phyloP scores from a whole-genome alignment of 768 basidiomycete species.

The Leccinum sublutescens region DNA sequence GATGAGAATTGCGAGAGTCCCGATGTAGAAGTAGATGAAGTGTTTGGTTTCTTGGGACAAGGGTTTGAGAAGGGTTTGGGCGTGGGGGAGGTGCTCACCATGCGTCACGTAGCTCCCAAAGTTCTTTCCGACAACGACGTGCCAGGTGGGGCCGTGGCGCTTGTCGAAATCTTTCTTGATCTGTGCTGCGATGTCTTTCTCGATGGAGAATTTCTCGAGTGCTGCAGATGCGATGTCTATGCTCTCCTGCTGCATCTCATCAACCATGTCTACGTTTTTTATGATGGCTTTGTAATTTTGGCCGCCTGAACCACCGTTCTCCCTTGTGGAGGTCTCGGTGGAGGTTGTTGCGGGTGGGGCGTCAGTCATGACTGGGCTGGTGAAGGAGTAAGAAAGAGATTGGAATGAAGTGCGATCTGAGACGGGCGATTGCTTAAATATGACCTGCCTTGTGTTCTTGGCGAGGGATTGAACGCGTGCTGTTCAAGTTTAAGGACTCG shows the following conservation, averaged over 20 bases:
- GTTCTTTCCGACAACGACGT: conserved; percentile 98
- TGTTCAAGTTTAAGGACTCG: conserved; percentile 6
- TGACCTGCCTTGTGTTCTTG: conserved; percentile 29
- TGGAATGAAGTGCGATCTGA: conserved; percentile 1
- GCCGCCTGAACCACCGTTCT: conserved; percentile 36
- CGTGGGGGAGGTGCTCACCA: conserved; percentile 49
- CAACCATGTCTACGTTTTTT: conserved; percentile 95
- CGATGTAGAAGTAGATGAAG: conserved; percentile 99
- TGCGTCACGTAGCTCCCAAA: conserved; percentile 98
- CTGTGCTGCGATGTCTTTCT: conserved; percentile 97
- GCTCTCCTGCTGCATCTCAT: conserved; percentile 94
- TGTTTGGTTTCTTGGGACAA: conserved; percentile 82
- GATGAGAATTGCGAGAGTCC: conserved; percentile 87
- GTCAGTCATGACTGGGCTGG: conserved; percentile 45
- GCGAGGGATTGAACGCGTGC: conserved; percentile 20
- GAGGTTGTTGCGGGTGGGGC: conserved; percentile 58
- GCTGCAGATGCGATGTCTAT: conserved; percentile 86
- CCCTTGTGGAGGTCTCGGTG: conserved; percentile 47
- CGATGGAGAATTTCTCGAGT: conserved; percentile 88
- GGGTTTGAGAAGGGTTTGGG: conserved; percentile 9
- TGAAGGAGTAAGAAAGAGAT: neutral
- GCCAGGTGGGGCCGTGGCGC: conserved; percentile 93
- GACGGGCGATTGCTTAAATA: conserved; percentile 27
- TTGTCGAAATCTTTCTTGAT: conserved; percentile 99
- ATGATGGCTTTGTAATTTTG: conserved; percentile 76